Conservation (phyloP, 2,329 filamentous ascomycete genomes). For the Pseudogymnoascus sp. region DNA sequence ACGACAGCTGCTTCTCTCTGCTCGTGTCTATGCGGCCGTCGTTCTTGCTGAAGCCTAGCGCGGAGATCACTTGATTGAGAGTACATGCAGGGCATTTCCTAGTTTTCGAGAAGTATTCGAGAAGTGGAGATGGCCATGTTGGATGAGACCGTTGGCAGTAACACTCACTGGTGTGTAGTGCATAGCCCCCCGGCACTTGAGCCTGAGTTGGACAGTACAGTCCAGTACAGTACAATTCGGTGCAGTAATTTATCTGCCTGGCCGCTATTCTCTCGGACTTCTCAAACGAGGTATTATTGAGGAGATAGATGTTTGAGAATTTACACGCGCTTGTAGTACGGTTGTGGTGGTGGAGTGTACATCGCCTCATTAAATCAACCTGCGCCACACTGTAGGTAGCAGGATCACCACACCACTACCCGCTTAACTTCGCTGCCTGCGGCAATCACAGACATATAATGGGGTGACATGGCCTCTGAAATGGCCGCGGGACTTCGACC, state of each 20-base stretch:
- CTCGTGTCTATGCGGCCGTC: background rate
- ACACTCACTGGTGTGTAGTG: background rate
- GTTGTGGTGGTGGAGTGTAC: background rate
- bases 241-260: background rate
- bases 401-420: background rate
- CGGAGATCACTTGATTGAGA: background rate
- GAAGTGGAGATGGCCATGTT: background rate
- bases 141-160: background rate
- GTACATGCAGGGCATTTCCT: background rate
- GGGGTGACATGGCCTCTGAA: background rate
- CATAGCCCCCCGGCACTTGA: background rate
- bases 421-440: background rate
- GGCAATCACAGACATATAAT: background rate
- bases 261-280: background rate
- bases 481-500: background rate
- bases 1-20: background rate
- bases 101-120: background rate
- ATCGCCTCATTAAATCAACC: background rate
- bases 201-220: background rate
- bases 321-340: background rate
- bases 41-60: background rate
- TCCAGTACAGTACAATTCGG: background rate
- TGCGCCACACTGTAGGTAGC: background rate
- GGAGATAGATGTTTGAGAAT: background rate
- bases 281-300: background rate